Evolutionary conservation across 2,329 filamentous ascomycete genomes (phyloP).

Genomic region (Elsinoe arachidis): DNA sequence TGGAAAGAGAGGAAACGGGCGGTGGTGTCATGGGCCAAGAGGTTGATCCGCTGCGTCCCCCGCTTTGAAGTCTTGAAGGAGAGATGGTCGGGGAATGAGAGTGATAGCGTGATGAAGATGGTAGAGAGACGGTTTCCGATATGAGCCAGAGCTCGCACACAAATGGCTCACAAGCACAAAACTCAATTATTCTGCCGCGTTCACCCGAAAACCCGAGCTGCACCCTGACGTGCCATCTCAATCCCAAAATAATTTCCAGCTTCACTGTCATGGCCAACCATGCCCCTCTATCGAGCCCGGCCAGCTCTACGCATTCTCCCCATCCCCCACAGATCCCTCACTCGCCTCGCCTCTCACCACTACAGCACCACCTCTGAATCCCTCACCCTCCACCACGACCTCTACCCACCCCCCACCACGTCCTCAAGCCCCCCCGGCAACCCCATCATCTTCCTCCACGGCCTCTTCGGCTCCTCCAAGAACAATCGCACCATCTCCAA

Average conservation of each 20-base stretch:
- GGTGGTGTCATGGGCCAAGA: constrained; percentile 10
- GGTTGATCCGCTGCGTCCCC: constrained; percentile 10
- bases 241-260: constrained; percentile 5
- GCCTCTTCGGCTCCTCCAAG: constrained; percentile 88
- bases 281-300: constrained; percentile 2
- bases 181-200: background rate
- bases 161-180: background rate
- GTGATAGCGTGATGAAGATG: background rate
- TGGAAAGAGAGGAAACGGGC: background rate
- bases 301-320: background rate
- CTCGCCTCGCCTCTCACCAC: background rate
- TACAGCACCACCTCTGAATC: constrained; percentile 5
- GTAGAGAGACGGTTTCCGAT: too few relatives aligned
- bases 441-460: constrained; percentile 83
- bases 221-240: background rate
- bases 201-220: background rate
- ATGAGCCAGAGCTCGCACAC: background rate
- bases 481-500: constrained; percentile 85
- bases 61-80: background rate
- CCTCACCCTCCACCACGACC: constrained; percentile 51
- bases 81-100: background rate
- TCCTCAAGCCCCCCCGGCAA: constrained; percentile 30
- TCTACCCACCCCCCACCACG: constrained; percentile 50
- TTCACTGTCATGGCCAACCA: constrained; percentile 2
- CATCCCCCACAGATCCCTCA: background rate